Evolutionary conservation across 805 yeast genomes (phyloP).

Genomic region (Candida khao-thaluensis): DNA sequence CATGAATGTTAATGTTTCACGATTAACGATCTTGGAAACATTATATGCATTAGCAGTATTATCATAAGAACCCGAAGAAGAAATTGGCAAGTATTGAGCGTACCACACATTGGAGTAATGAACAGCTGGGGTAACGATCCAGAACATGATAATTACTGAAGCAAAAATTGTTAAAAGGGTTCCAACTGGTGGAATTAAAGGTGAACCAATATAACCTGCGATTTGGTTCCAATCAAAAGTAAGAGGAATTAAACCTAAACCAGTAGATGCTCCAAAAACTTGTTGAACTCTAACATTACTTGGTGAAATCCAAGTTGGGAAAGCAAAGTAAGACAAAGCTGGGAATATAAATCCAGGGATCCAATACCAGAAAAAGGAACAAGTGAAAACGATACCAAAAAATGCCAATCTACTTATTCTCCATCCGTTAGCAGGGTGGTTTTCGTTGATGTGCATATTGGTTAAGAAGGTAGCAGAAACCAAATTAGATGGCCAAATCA

Average conservation of each 20-base stretch:
- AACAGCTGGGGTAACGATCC: slow-evolving; percentile 53
- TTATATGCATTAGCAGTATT: slow-evolving; percentile 49
- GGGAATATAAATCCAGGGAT: slow-evolving; percentile 60
- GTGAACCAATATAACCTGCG: slow-evolving; percentile 56
- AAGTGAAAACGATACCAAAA: slow-evolving; percentile 13
- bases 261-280: slow-evolving; percentile 60
- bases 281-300: slow-evolving; percentile 59
- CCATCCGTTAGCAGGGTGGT: slow-evolving; percentile 49
- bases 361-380: slow-evolving; percentile 54
- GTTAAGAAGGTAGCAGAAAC: slow-evolving; percentile 48
- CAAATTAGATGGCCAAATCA: slow-evolving; percentile 70
- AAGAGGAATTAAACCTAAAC: slow-evolving; percentile 64
- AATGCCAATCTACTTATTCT: slow-evolving; percentile 16
- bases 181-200: slow-evolving; percentile 61
- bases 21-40: slow-evolving; percentile 47
- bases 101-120: slow-evolving; percentile 59
- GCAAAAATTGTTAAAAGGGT: slow-evolving; percentile 22
- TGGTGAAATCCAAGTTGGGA: slow-evolving; percentile 68
- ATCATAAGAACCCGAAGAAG: slow-evolving; percentile 47
- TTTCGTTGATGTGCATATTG: slow-evolving; percentile 40
- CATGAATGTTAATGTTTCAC: slow-evolving; percentile 37
- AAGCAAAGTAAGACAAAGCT: slow-evolving; percentile 59
- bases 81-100: slow-evolving; percentile 58
- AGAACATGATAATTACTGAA: slow-evolving; percentile 42
- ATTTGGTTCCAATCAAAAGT: slow-evolving; percentile 44